Conservation (phyloP, 2,329 filamentous ascomycete species). For the Xylariaceae sp. region DNA sequence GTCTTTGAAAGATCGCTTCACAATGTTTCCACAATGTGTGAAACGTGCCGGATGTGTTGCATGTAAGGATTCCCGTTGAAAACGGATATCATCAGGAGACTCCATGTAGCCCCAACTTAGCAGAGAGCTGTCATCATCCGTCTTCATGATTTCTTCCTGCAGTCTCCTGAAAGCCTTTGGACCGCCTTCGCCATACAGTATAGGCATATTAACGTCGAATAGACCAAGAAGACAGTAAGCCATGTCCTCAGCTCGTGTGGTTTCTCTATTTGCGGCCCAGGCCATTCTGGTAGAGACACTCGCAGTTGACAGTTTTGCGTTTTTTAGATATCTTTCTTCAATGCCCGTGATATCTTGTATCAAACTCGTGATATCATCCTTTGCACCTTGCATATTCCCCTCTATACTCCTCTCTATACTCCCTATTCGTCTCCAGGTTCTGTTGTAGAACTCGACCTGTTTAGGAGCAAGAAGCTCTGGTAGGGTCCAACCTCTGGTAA, state of each 20-base stretch:
- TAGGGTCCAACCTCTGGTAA: slow-evolving; percentile 15
- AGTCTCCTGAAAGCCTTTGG: slow-evolving; percentile 13
- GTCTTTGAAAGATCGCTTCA: no score
- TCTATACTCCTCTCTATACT: slow-evolving; percentile 33
- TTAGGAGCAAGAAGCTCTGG: slow-evolving; percentile 14
- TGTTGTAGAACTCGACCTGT: slow-evolving; percentile 37
- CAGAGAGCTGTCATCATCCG: no score
- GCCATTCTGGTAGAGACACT: slow-evolving; percentile 32
- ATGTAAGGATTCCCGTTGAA: no score
- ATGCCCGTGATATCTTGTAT: no score
- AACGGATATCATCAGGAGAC: no score
- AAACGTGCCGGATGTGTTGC: no score
- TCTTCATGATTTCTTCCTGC: slow-evolving; percentile 19
- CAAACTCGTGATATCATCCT: no score
- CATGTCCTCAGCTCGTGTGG: slow-evolving; percentile 13
- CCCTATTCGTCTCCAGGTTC: slow-evolving; percentile 37
- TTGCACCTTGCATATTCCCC: slow-evolving; percentile 16
- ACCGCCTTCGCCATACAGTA: slow-evolving; percentile 17
- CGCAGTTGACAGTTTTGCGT: slow-evolving; percentile 24
- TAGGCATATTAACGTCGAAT: slow-evolving; percentile 15
- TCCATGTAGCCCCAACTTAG: no score
- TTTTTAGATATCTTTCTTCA: no score
- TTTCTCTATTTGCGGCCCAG: slow-evolving; percentile 13
- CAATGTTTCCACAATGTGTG: no score
- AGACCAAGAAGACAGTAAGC: slow-evolving; percentile 20